Evolutionary conservation across 2,329 filamentous ascomycete genomes (phyloP).

Genomic region (Ophiosphaerella narmari): DNA sequence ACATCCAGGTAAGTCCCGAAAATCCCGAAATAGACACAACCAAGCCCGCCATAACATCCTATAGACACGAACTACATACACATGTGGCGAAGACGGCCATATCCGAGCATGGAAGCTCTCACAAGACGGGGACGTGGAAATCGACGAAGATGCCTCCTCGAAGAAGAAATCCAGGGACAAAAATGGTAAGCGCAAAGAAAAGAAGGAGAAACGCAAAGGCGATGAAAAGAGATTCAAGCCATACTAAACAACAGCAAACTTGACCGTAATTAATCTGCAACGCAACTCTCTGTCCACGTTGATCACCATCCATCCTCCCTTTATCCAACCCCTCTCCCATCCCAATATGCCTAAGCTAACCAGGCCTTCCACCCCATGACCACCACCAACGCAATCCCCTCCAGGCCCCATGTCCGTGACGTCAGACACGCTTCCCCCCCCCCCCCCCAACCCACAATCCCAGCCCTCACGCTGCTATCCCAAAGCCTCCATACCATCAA

Average conservation of each 20-base stretch:
- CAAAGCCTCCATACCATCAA: too few species aligned
- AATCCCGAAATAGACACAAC: constrained; percentile 4
- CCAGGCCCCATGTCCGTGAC: neutral
- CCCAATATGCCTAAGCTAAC: neutral
- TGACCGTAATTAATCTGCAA: too few species aligned
- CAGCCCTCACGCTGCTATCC: too few species aligned
- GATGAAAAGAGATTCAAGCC: constrained; percentile 45
- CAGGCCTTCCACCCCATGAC: neutral
- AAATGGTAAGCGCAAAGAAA: constrained; percentile 40
- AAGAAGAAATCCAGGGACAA: constrained; percentile 34
- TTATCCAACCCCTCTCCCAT: neutral
- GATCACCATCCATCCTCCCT: too few species aligned
- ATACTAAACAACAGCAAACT: constrained; percentile 25
- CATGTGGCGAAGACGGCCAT: constrained; percentile 55
- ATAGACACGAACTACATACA: constrained; percentile 47
- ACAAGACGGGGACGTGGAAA: constrained; percentile 27
- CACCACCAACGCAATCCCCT: neutral
- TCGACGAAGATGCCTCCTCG: constrained; percentile 26
- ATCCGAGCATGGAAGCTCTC: constrained; percentile 50
- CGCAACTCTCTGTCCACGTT: too few species aligned
- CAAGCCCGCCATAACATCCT: constrained; percentile 3
- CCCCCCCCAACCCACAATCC: neutral
- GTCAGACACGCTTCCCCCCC: neutral
- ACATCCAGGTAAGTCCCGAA: constrained; percentile 36
- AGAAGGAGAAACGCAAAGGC: constrained; percentile 36